Percentiles rank a stretch among this genome's conserved stretches.
Evolutionary conservation across 2,329 filamentous ascomycete species (phyloP).

Genomic region (Alternaria incomplexa): DNA sequence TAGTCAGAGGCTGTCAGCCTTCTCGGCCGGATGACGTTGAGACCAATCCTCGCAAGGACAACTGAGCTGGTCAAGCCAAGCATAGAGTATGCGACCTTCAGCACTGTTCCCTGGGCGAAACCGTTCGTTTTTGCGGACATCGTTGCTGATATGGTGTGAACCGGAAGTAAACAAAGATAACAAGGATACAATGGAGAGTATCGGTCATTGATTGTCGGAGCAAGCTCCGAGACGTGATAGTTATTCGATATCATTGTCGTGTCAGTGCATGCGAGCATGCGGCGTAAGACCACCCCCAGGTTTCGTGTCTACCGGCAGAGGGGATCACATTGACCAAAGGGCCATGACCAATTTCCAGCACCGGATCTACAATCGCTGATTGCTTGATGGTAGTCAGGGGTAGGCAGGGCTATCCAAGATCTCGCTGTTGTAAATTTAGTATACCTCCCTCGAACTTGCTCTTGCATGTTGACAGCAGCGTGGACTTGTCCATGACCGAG

Average conservation of each 20-base stretch:
- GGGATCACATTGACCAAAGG: background rate
- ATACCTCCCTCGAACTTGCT: background rate
- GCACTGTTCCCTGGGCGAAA: constrained; percentile 17
- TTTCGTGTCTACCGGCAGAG: background rate
- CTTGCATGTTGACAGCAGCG: background rate
- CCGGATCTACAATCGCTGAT: background rate
- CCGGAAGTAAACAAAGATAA: background rate
- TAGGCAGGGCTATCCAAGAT: background rate
- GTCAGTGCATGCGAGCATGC: background rate
- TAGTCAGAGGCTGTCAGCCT: constrained; percentile 9
- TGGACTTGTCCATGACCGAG: background rate
- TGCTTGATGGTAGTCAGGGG: background rate
- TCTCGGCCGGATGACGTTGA: constrained; percentile 9
- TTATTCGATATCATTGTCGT: background rate
- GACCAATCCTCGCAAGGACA: constrained; percentile 12
- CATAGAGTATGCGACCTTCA: constrained; percentile 19
- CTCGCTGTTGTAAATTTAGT: background rate
- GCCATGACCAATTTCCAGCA: background rate
- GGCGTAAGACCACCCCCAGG: background rate
- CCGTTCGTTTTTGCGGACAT: constrained; percentile 16
- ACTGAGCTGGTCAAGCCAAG: constrained; percentile 15
- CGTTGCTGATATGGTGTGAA: background rate
- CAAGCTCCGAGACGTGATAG: background rate
- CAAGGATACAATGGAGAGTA: background rate
- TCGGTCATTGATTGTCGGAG: background rate